Evolutionary conservation across 257 asterid species (phyloP).

Genomic region (Plantago elongata): DNA sequence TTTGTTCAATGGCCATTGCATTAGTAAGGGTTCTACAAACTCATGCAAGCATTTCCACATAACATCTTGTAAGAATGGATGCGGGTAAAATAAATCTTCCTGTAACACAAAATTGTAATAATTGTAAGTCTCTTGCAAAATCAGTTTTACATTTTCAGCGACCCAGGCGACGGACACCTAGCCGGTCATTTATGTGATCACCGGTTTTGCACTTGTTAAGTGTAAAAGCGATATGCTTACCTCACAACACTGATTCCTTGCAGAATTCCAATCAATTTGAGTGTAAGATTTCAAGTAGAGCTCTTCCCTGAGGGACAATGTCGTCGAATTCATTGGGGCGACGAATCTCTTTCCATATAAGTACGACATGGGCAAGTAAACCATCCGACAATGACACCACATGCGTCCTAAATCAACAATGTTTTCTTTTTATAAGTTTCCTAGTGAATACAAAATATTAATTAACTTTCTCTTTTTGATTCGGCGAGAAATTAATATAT

Average conservation of each 20-base stretch:
- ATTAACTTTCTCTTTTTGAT: no score
- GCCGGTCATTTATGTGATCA: no score
- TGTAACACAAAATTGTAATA: not conserved
- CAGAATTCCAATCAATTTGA: slow-evolving; percentile 39
- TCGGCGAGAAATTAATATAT: no score
- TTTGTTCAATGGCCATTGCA: slow-evolving; percentile 45
- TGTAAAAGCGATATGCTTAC: slow-evolving; percentile 15
- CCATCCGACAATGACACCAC: slow-evolving; percentile 45
- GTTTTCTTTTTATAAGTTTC: not conserved
- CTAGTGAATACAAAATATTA: not conserved
- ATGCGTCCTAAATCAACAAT: slow-evolving; percentile 32
- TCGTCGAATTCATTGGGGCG: slow-evolving; percentile 29
- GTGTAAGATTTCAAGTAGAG: slow-evolving; percentile 32
- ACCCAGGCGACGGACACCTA: no score
- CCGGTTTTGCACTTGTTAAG: not conserved
- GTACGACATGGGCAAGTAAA: slow-evolving; percentile 63
- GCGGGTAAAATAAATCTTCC: slow-evolving; percentile 61
- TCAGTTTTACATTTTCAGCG: not conserved
- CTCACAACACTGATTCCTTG: slow-evolving; percentile 49
- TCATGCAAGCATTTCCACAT: slow-evolving; percentile 45
- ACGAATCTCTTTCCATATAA: slow-evolving; percentile 55
- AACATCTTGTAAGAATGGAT: slow-evolving; percentile 45
- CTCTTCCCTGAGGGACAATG: slow-evolving; percentile 30
- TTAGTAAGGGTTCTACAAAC: slow-evolving; percentile 39
- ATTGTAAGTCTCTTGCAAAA: not conserved